Evolutionary conservation across 192 early-diverging fungal genomes (phyloP).

Genomic region (Entomortierella parvispora): DNA sequence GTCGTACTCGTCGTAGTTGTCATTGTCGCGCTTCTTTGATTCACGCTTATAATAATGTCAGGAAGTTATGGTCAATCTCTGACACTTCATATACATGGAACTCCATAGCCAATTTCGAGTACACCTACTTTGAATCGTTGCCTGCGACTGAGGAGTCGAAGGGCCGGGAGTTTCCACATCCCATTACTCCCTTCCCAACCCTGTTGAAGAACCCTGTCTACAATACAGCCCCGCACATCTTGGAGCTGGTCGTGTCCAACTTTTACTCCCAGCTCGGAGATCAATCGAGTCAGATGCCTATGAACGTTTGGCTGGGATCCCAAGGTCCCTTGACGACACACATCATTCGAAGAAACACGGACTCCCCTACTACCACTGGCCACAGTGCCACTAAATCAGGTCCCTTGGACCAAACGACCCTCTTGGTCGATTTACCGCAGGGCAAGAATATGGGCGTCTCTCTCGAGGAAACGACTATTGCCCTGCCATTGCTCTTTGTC

Average conservation of each 20-base stretch:
- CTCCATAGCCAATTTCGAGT: constrained; percentile 56
- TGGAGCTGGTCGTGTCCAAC: constrained; percentile 53
- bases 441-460: constrained; percentile 22
- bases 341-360: constrained; percentile 27
- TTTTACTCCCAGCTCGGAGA: constrained; percentile 45
- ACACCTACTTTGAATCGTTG: constrained; percentile 55
- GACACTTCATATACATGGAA: no score
- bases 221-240: constrained; percentile 49
- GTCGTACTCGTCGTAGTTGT: no score
- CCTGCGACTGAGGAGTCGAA: constrained; percentile 24
- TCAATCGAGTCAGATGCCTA: constrained; percentile 22
- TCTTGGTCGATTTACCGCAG: constrained; percentile 36
- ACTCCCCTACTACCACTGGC: neutral
- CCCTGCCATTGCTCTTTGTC: constrained; percentile 40
- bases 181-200: constrained; percentile 50
- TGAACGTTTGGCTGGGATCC: constrained; percentile 61
- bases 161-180: constrained; percentile 20
- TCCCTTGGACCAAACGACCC: constrained; percentile 23
- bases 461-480: constrained; percentile 15
- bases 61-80: no score
- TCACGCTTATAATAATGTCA: no score
- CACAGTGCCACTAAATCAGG: neutral
- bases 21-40: no score
- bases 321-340: constrained; percentile 54
- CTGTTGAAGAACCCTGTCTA: constrained; percentile 53